Conservation (phyloP, 306 rosid genomes). For the Lithocarpus polystachyus region DNA sequence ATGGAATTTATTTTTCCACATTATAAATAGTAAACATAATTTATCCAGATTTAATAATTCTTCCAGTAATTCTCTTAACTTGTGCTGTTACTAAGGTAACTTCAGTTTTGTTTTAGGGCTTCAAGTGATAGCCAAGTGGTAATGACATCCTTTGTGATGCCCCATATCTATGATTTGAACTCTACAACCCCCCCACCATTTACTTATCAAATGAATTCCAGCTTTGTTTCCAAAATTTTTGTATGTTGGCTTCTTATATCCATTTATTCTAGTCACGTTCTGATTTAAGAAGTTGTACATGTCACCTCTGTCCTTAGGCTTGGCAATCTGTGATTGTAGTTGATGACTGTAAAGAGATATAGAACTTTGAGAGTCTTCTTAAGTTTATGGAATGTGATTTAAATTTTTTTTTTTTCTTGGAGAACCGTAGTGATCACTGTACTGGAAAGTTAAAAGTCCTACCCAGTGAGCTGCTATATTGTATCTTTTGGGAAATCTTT, state of each 20-base stretch:
- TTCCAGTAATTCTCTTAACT: neutral
- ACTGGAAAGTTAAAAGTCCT: neutral
- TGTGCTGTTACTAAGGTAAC: neutral
- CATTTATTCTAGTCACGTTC: neutral
- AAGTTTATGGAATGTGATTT: neutral
- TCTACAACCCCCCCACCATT: no score
- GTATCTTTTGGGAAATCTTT: neutral
- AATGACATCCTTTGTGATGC: no score
- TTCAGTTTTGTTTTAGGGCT: neutral
- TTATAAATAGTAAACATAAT: neutral
- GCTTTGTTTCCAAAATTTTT: no score
- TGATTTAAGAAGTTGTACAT: neutral
- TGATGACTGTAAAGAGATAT: neutral
- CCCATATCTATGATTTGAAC: no score
- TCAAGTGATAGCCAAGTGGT: no score
- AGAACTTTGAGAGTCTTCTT: neutral
- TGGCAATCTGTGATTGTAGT: neutral
- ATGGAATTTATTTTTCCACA: neutral
- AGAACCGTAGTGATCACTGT: constrained; percentile 11
- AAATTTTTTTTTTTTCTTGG: neutral
- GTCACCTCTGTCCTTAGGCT: neutral
- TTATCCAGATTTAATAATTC: neutral
- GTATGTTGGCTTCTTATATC: neutral
- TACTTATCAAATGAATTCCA: no score
- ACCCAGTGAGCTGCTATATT: constrained; percentile 3